Conservation (phyloP, 495 filamentous ascomycete genomes). For the Astrothelium macrocarpum region DNA sequence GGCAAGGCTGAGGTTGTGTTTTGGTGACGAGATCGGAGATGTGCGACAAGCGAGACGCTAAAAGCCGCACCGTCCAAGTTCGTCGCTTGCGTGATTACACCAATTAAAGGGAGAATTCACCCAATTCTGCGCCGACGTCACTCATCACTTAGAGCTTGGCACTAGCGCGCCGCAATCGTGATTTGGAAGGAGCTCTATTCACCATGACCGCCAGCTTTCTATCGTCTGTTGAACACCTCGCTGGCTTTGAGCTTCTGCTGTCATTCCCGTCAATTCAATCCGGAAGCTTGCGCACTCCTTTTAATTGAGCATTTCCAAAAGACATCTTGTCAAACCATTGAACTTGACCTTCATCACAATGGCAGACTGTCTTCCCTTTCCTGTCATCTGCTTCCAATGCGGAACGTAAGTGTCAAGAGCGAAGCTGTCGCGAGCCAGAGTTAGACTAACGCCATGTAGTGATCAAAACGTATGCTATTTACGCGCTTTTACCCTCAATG, state of each 20-base stretch:
- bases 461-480: constrained; percentile 7
- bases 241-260: too few relatives aligned
- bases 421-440: neutral
- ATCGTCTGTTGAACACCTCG: too few relatives aligned
- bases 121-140: neutral
- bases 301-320: too few relatives aligned
- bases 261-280: too few relatives aligned
- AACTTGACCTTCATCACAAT: neutral
- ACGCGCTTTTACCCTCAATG: neutral
- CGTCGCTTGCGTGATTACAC: neutral
- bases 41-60: neutral
- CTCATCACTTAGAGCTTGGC: neutral
- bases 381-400: constrained; percentile 10
- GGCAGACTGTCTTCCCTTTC: constrained; percentile 10
- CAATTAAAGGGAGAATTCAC: neutral
- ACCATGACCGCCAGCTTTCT: neutral
- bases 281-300: too few relatives aligned
- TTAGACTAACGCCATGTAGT: constrained; percentile 4
- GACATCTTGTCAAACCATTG: too few relatives aligned
- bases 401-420: constrained; percentile 7
- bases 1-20: neutral
- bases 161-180: neutral
- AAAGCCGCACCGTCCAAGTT: too few relatives aligned
- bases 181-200: neutral
- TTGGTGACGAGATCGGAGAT: neutral